A percentile compares a stretch with the other conserved stretches of the same genome.
Conservation (phyloP, 169 alveolate genomes). For the Cryptosporidium ubiquitum region DNA sequence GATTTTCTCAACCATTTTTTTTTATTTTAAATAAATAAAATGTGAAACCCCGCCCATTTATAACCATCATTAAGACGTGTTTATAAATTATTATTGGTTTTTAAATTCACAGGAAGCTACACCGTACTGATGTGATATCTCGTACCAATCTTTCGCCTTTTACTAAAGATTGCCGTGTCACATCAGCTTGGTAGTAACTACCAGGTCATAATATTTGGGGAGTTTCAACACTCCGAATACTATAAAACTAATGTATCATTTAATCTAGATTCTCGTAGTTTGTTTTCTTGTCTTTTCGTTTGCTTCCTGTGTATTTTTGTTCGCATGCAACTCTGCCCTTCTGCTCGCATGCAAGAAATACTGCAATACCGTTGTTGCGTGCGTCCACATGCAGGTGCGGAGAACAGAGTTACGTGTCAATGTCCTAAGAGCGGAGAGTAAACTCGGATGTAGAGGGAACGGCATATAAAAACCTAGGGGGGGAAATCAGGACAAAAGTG, state of each 20-base stretch:
- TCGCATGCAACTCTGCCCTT: neutral
- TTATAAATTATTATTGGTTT: neutral
- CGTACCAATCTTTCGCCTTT: conserved; percentile 96
- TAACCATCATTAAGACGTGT: conserved; percentile 55
- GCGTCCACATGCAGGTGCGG: neutral
- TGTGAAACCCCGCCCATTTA: neutral
- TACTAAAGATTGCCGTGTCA: conserved; percentile 97
- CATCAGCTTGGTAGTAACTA: conserved; percentile 62
- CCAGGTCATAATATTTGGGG: conserved; percentile 53
- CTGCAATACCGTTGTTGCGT: neutral
- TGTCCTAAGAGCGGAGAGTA: no score
- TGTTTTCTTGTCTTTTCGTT: no score
- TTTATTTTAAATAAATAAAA: neutral
- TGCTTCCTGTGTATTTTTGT: no score
- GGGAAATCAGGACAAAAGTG: no score
- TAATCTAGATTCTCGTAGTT: no score
- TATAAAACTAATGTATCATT: conserved; percentile 38
- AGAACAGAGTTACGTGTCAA: no score
- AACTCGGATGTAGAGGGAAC: no score
- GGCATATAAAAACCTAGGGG: no score
- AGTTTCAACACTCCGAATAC: conserved; percentile 15
- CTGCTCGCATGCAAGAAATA: neutral
- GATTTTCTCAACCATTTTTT: neutral
- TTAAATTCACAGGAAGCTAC: neutral
- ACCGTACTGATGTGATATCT: conserved; percentile 71